Evolutionary conservation across 2,329 filamentous ascomycete species (phyloP).

Genomic region (Aspergillus awamori): DNA sequence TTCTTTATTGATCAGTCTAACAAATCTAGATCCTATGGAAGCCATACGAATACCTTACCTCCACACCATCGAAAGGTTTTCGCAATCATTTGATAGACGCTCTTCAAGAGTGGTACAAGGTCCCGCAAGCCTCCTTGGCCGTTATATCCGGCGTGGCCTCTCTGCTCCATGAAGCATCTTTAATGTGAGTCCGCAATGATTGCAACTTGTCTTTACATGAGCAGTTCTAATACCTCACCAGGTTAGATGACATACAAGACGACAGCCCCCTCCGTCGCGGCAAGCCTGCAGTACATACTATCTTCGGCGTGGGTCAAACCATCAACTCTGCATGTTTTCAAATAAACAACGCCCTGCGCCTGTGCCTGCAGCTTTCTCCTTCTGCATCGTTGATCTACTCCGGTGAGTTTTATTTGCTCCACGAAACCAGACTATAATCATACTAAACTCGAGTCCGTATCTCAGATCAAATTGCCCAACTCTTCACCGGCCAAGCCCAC

Average conservation of each 20-base stretch:
- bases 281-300: conserved; percentile 44
- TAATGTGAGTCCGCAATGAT: not conserved
- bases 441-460: conserved; percentile 4
- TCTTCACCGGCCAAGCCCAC: conserved; percentile 44
- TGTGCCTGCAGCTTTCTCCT: not conserved
- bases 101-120: not conserved
- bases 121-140: not conserved
- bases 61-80: not conserved
- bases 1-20: not conserved
- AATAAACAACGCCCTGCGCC: not conserved
- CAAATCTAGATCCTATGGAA: not conserved
- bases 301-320: conserved; percentile 48
- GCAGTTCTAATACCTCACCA: too few relatives aligned
- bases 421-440: not conserved
- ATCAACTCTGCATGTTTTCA: conserved; percentile 51
- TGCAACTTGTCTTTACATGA: too few relatives aligned
- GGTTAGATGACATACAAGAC: conserved; percentile 45
- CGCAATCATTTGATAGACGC: not conserved
- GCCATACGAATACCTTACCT: not conserved
- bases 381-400: not conserved
- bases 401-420: not conserved
- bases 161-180: not conserved
- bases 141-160: not conserved
- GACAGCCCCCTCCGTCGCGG: conserved; percentile 45
- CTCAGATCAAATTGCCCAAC: conserved; percentile 39